Evolutionary conservation across 1,139 yeast genomes (phyloP).

Genomic region (Diutina mesorugosa): DNA sequence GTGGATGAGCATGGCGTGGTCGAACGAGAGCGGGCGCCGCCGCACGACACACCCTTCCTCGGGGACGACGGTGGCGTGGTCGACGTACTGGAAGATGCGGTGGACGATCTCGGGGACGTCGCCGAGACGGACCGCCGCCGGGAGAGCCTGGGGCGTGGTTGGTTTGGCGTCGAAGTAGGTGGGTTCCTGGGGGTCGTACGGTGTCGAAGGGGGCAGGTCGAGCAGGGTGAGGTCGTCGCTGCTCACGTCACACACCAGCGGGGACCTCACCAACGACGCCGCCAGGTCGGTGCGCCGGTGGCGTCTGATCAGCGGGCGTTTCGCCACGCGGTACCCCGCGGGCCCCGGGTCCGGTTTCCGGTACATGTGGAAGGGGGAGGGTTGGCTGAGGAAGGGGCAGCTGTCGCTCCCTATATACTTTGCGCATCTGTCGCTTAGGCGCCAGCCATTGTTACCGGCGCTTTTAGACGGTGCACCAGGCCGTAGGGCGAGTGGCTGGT

Average conservation of each 20-base stretch:
- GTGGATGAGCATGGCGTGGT: conserved; percentile 36
- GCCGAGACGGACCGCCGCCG: conserved; percentile 29
- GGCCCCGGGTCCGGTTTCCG: background rate
- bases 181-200: background rate
- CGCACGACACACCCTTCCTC: conserved; percentile 46
- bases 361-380: background rate
- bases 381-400: background rate
- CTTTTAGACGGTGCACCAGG: background rate
- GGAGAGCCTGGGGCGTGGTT: background rate
- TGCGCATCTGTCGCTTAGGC: background rate
- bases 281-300: background rate
- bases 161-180: background rate
- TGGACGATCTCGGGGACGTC: conserved; percentile 66
- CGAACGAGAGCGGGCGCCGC: conserved; percentile 53
- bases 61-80: conserved; percentile 37
- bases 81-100: conserved; percentile 48
- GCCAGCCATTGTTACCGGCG: background rate
- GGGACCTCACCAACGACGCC: background rate
- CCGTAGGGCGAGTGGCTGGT: background rate
- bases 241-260: background rate
- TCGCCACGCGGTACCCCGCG: background rate
- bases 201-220: background rate
- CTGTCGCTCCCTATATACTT: background rate
- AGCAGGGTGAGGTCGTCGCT: background rate
- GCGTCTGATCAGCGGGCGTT: background rate